These are phyloP conservation scores for Lentinula edodes DNA, from an alignment of 768 basidiomycete genomes.

Conservation along the genomic window DNA sequence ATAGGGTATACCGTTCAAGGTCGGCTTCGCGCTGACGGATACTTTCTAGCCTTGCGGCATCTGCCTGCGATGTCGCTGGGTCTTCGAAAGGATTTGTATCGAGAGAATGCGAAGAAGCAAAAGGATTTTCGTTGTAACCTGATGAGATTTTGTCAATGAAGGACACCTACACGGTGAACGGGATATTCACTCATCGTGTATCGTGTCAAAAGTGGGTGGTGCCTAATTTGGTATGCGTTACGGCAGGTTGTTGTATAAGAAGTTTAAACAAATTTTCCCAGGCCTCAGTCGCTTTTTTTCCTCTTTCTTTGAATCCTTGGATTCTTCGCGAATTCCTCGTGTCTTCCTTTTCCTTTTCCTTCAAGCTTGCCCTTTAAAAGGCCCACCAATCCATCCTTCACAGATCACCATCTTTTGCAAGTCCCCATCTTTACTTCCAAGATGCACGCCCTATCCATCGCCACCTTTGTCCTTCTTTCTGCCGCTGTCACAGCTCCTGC, in stretches of 20 bases:
- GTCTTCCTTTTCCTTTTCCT: conserved; percentile 15
- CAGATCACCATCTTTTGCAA: conserved; percentile 22
- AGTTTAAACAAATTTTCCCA: neutral
- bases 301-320: neutral
- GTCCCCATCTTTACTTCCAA: conserved; percentile 12
- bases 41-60: conserved; percentile 50
- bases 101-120: conserved; percentile 79
- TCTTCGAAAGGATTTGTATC: conserved; percentile 91
- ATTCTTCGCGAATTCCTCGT: conserved; percentile 1
- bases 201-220: conserved; percentile 6
- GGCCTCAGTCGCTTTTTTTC: neutral
- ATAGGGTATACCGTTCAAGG: conserved; percentile 36
- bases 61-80: conserved; percentile 42
- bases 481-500: conserved; percentile 31
- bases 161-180: neutral
- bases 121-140: conserved; percentile 64
- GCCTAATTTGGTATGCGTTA: neutral
- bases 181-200: conserved; percentile 7
- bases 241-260: neutral
- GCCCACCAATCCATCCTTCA: conserved; percentile 13
- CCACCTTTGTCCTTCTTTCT: conserved; percentile 34
- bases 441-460: conserved; percentile 37
- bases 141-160: conserved; percentile 14
- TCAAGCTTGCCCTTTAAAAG: conserved; percentile 19
- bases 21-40: conserved; percentile 77